Evolutionary conservation across 768 basidiomycete genomes (phyloP), one percentile per base, ranked within the genome.

Genomic region (Rhizopogon roseolus): DNA sequence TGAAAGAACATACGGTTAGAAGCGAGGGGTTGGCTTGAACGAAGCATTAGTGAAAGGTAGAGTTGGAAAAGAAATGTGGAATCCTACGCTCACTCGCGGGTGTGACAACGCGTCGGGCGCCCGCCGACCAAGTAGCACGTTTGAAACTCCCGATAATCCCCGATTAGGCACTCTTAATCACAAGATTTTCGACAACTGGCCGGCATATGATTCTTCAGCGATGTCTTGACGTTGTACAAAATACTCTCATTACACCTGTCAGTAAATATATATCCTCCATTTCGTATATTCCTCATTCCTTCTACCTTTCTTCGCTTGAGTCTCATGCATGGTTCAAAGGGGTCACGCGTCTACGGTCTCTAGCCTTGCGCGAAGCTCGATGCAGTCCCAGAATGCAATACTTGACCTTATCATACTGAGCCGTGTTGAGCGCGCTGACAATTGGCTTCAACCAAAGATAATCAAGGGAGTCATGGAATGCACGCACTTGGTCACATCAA

Each of bases 371-470:
- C 27, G 89, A 87, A 6, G 84, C 80, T 51, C 92, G 78, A 65
- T 89, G 86, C 42, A 93, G 74, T 28, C 72, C 61, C 39, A 88
- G 70, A 56, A 95, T 78, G 0, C 86, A 84, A 61, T 88, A 86
- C 70, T 93, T 93, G 53, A 92, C 85, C 66, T 88, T 88, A 65
- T 93, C 91, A 53, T 79, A 81, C 64, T 90, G 81, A 53, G 76
- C 74, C 0, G 75, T 71, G 53, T 82, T 80, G 44, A 93, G 69
- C 7, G 86, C 81, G 55, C 91, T 93, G 66, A 52, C 2, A 13
- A 57, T 36, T 4, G 19, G 17, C 7, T 16, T 48, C 8, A 48
- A 16, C 25, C 46, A 41, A 45, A 0, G 38, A 19, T 38, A 56
- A 51, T 34, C n/a, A 40, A 57, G 38, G 63, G 51, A 49, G 32